Percentiles rank a stretch among this genome's conserved stretches.
phyloP scores from a whole-genome alignment of 495 filamentous ascomycete species.

The Neurospora terricola region DNA sequence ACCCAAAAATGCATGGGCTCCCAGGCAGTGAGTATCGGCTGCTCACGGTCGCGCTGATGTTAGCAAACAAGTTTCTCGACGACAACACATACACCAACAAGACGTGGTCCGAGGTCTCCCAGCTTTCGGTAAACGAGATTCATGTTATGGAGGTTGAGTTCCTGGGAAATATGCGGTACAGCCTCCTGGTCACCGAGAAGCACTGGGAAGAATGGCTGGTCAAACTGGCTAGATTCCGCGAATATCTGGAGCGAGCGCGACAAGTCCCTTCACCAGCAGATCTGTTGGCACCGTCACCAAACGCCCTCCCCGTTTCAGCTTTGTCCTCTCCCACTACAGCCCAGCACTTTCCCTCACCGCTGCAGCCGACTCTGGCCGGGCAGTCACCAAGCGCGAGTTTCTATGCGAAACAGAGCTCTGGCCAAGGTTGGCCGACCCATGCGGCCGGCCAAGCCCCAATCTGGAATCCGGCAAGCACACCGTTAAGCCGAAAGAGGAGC shows the following conservation, averaged over 20 bases:
- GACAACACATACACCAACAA: conserved; percentile 99
- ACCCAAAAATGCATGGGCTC: conserved; percentile 78
- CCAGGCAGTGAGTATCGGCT: conserved; percentile 92
- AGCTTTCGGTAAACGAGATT: conserved; percentile 88
- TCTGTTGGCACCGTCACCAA: conserved; percentile 28
- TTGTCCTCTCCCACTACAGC: conserved; percentile 35
- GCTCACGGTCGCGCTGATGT: conserved; percentile 92
- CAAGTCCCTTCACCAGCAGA: conserved; percentile 22
- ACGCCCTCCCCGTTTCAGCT: conserved; percentile 13
- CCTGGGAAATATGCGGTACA: conserved; percentile 96
- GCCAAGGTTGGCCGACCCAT: conserved; percentile 27
- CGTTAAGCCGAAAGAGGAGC: conserved; percentile 55
- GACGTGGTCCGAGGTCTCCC: conserved; percentile 97
- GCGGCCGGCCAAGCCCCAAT: conserved; percentile 29
- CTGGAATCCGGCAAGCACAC: conserved; percentile 34
- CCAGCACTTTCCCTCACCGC: conserved; percentile 23
- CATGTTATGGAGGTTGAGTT: conserved; percentile 99
- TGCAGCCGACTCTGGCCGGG: conserved; percentile 12
- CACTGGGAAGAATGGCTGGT: conserved; percentile 84
- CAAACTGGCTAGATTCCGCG: conserved; percentile 66
- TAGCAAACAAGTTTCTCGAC: conserved; percentile 98
- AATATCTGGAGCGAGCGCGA: conserved; percentile 58
- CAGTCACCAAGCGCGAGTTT: conserved; percentile 23
- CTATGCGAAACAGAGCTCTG: conserved; percentile 1
- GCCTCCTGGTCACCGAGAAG: conserved; percentile 68